A percentile compares a stretch with the other conserved stretches of the same genome.
Evolutionary conservation across 441 rosid genomes (phyloP).

Genomic region (Iberis amara): DNA sequence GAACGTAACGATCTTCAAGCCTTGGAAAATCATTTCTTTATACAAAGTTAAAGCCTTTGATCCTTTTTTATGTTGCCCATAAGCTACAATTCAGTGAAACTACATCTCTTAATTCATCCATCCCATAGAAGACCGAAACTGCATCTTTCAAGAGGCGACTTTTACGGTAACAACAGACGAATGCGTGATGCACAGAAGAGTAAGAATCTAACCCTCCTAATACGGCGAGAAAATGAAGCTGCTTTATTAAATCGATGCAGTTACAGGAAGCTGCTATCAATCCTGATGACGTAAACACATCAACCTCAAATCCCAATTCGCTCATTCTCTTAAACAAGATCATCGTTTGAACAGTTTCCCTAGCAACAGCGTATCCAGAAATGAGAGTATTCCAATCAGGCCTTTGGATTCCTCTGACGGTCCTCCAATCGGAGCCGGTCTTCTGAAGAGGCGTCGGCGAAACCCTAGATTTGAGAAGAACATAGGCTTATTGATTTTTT

Average conservation of each 20-base stretch:
- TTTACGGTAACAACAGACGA: slow-evolving; percentile 58
- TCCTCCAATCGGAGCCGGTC: too few species aligned
- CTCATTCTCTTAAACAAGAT: slow-evolving; percentile 52
- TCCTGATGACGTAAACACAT: slow-evolving; percentile 77
- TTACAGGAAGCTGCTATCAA: slow-evolving; percentile 50
- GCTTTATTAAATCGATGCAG: slow-evolving; percentile 40
- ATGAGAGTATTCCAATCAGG: slow-evolving; percentile 84
- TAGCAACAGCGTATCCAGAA: slow-evolving; percentile 57
- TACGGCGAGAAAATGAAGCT: slow-evolving; percentile 60
- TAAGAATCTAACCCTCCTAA: slow-evolving; percentile 56
- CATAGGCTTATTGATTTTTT: too few species aligned
- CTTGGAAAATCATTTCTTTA: slow-evolving; percentile 52
- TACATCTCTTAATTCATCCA: slow-evolving; percentile 55
- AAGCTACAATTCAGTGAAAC: slow-evolving; percentile 92
- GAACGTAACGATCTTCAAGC: slow-evolving; percentile 53
- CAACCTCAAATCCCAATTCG: slow-evolving; percentile 40
- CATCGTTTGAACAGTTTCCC: slow-evolving; percentile 40
- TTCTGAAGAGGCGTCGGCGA: too few species aligned
- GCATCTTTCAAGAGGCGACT: slow-evolving; percentile 60
- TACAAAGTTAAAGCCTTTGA: slow-evolving; percentile 49
- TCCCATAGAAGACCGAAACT: slow-evolving; percentile 44
- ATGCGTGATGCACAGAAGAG: slow-evolving; percentile 60
- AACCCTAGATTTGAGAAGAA: too few species aligned
- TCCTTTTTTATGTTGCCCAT: slow-evolving; percentile 71
- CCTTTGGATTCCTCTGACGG: too few species aligned